Base-by-base conservation (phyloP, 148 eudicot species). In the Cornus florida region DNA sequence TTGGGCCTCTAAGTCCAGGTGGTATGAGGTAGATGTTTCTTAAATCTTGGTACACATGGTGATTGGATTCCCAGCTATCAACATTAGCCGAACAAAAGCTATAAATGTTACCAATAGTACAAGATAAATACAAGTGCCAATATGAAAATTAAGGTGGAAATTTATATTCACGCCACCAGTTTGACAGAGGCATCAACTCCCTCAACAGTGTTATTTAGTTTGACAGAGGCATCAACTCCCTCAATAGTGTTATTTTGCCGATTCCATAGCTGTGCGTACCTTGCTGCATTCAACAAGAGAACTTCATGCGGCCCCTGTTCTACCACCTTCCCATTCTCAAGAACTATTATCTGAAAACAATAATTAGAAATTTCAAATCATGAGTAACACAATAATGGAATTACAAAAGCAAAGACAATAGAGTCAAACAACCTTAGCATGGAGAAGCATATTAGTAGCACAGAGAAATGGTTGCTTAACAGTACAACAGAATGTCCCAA, bases 261-360 rank as follows among this genome's bases (percentile, higher is more conserved):
- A 83, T 88, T 72, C 99, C 99, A 95, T n/a, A 95, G 92, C 82
- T 93, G 99, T 9, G 99, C 89, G 71, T 95, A 95, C 89, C 99
- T 88, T 50, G 97, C 99, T 1, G 90, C 83, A 69, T 85, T 91
- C 17, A 90, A 82, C 75, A 95, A 80, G 64, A 95, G 93, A 77
- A 79, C 83, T 5, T 95, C 98, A 80, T 93, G 99, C 9, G 94
- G 91, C 31, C 99, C 99, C 75, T 95, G 99, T 90, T 95, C 99
- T 41, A 95, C 97, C 16, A 95, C 99, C 78, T 83, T 87, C 71
- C 99, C 98, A 32, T 91, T 91, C 88, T 95, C 99, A 75, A 95
- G 87, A 69, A 95, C 98, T 46, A 95, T 84, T 74, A 95, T 95
- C 99, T 95, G 89, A 78, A 72, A 72, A 48, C 67, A 23, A 64